Base-by-base conservation (phyloP, 306 rosid genomes). In the Rosa rugosa region DNA sequence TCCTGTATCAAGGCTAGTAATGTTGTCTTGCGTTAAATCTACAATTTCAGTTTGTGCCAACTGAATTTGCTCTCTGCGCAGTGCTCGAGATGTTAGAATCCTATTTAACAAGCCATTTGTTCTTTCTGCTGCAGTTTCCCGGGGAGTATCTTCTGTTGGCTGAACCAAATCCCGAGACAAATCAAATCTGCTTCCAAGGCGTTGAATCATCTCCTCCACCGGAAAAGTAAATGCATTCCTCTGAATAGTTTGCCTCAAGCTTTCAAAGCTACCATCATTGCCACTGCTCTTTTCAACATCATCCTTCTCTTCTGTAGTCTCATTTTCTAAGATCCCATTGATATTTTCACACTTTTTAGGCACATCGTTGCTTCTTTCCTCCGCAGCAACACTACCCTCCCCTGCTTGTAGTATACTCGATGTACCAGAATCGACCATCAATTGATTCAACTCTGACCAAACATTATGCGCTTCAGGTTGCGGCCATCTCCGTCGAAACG, bases 331-430 rank as follows among this genome's bases (percentile, higher is more conserved):
- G n/a, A n/a, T n/a, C n/a, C n/a, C n/a, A n/a, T n/a, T n/a, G n/a
- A n/a, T n/a, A n/a, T n/a, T n/a, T n/a, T n/a, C n/a, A n/a, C n/a
- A n/a, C n/a, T n/a, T n/a, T n/a, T n/a, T n/a, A n/a, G n/a, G n/a
- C n/a, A 65, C 82, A 54, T 75, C 93, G 66, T 67, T 88, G 56
- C 59, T 70, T 77, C 98, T 86, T 71, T 82, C 96, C 83, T 89
- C 98, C 13, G 94, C 92, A 1, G 91, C 86, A 56, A 87, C 91
- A 72, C 98, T 96, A 45, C 98, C 99, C 86, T 96, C 99, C 62
- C 98, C 97, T 0, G 96, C 85, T 82, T 87, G 98, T 40, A 90
- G 85, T n/a, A 85, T 80, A 71, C 69, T 75, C 60, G 87, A 85
- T 83, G 87, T 81, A 42, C 87, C 87, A 71, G 94, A 84, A 85